Evolutionary conservation across 2,329 filamentous ascomycete genomes (phyloP).

Genomic region (Sclerotinia glacialis): DNA sequence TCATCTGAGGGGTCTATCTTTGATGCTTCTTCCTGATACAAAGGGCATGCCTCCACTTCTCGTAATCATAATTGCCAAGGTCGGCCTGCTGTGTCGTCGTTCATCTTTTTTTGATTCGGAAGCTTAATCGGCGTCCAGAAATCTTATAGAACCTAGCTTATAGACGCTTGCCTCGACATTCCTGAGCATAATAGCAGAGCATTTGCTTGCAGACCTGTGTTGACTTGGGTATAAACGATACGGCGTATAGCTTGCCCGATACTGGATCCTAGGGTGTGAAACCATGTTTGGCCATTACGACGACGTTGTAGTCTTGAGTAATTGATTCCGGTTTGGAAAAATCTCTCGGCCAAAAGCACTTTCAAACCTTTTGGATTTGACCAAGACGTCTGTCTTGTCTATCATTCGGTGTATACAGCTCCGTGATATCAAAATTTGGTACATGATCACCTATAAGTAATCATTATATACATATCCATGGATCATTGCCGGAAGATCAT

Average conservation of each 20-base stretch:
- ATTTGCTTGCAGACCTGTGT: constrained; percentile 44
- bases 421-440: constrained; percentile 40
- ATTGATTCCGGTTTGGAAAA: constrained; percentile 31
- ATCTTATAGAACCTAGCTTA: not conserved
- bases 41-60: constrained; percentile 34
- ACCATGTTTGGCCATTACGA: constrained; percentile 48
- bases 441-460: constrained; percentile 29
- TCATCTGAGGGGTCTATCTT: not conserved
- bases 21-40: constrained; percentile 29
- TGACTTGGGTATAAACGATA: constrained; percentile 46
- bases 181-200: constrained; percentile 41
- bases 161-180: constrained; percentile 6
- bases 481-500: not conserved
- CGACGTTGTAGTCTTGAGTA: constrained; percentile 38
- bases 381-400: constrained; percentile 43
- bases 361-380: constrained; percentile 41
- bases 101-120: constrained; percentile 35
- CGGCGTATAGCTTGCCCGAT: constrained; percentile 45
- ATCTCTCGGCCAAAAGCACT: constrained; percentile 40
- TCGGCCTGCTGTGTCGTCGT: constrained; percentile 34
- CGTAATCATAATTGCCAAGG: constrained; percentile 38
- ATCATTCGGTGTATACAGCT: constrained; percentile 35
- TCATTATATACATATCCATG: constrained; percentile 13
- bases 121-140: constrained; percentile 30
- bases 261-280: constrained; percentile 43